phyloP scores from a whole-genome alignment of 2,329 filamentous ascomycete genomes.

The Colletotrichum filicis region DNA sequence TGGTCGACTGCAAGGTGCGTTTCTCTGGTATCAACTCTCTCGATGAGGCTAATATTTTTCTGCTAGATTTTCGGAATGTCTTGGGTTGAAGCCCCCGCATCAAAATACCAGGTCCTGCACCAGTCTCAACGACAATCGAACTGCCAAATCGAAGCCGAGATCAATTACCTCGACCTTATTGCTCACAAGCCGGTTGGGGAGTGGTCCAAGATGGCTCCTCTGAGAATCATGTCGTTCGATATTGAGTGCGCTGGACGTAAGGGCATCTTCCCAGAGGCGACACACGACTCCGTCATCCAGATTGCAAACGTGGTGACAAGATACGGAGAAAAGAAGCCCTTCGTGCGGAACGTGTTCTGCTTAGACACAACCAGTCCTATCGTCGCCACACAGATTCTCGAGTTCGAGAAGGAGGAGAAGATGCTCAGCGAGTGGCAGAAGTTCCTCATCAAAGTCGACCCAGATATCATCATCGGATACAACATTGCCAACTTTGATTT shows the following conservation, averaged over 20 bases:
- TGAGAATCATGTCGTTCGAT: conserved; percentile 95
- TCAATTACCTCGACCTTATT: conserved; percentile 85
- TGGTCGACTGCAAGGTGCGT: conserved; percentile 91
- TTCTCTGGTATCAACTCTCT: too few relatives aligned
- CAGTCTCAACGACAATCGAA: conserved; percentile 81
- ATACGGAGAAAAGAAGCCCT: conserved; percentile 95
- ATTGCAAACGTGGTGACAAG: conserved; percentile 96
- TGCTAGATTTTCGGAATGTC: conserved; percentile 89
- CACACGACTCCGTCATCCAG: conserved; percentile 94
- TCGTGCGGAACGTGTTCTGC: conserved; percentile 96
- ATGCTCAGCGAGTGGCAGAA: conserved; percentile 95
- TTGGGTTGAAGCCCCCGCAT: conserved; percentile 88
- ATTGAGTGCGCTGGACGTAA: conserved; percentile 98
- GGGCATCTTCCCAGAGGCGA: conserved; percentile 94
- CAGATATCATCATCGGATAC: conserved; percentile 98
- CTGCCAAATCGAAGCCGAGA: conserved; percentile 93
- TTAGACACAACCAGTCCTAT: conserved; percentile 92
- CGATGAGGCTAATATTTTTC: conserved; percentile 7
- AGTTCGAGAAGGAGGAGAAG: conserved; percentile 82
- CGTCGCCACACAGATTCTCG: conserved; percentile 91
- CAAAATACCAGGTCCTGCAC: conserved; percentile 77
- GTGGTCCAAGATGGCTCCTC: conserved; percentile 97
- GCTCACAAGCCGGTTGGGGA: conserved; percentile 91
- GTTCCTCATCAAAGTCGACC: conserved; percentile 90
- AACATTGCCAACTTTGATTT: conserved; percentile 99